Base-by-base conservation (phyloP, 2,329 filamentous ascomycete genomes). In the Colletotrichum sp. region DNA sequence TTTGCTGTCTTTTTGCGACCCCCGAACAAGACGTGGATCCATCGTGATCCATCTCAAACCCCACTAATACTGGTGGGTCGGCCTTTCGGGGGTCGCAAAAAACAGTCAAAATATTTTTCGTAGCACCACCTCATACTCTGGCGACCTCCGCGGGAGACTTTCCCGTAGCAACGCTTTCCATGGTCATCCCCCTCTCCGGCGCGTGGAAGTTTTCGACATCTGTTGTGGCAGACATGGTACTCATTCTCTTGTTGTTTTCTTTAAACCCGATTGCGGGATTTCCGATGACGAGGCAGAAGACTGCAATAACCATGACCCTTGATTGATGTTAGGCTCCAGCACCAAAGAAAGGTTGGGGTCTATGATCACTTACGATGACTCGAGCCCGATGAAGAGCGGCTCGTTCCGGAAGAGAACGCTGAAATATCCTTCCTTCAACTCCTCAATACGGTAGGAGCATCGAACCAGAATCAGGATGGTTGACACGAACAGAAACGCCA, bases 371-470 rank as follows among this genome's bases (percentile, higher is more conserved):
- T 52, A 81, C 80, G 77, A 77, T 60, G 85, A 86, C 79, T 89
- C 88, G 2, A 89, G 78, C 0, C 77, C 84, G 64, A 89, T 87
- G 72, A 89, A 89, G 3, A 86, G 78, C 0, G 80, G 80, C 77
- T 89, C 81, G 36, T 88, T 81, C 55, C 81, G 81, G 63, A 91
- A 89, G 72, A 92, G 80, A 15, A 84, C 80, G 1, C 89, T 90
- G 9, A 78, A 80, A 83, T 90, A 93, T 4, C 91, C 91, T 32
- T 90, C 85, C 62, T 87, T 87, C 73, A 93, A 81, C 84, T 93
- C 92, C 0, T 88, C 88, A 32, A 92, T 90, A 62, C 92, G 88
- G 79, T 91, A 93, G 26, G 89, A 87, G 67, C 88, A 91, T 21
- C 92, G 85, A 8, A 90, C 86, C 67, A 92, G 87, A 77, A 93